Percentiles rank a stretch among this genome's conserved stretches.
phyloP scores from a whole-genome alignment of 1,284 basidiomycete species.

The Ceratobasidium theobromae region DNA sequence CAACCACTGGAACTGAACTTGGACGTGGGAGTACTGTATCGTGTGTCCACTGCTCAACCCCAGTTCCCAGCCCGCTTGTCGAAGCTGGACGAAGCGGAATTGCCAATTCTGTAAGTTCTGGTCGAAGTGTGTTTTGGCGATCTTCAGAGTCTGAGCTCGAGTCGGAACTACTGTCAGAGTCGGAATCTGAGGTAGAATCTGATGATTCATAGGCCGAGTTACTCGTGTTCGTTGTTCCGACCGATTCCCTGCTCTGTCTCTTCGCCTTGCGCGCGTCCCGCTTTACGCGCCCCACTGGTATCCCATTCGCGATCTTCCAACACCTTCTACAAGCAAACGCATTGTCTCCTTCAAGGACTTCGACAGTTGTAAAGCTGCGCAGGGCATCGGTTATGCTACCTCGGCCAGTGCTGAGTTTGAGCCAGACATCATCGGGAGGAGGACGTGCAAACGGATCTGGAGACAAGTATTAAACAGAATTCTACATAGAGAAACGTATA shows the following conservation, averaged over 20 bases:
- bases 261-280: too few species aligned
- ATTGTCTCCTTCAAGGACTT: conserved; percentile 90
- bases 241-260: conserved; percentile 32
- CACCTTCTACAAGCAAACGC: conserved; percentile 90
- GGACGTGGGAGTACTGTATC: conserved; percentile 22
- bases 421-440: conserved; percentile 30
- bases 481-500: background rate
- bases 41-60: conserved; percentile 10
- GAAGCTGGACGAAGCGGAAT: conserved; percentile 18
- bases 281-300: conserved; percentile 35
- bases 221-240: background rate
- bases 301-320: conserved; percentile 82
- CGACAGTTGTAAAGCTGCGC: conserved; percentile 84
- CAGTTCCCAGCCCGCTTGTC: conserved; percentile 11
- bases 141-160: conserved; percentile 41
- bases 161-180: conserved; percentile 6
- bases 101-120: background rate
- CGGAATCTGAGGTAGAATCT: conserved; percentile 4
- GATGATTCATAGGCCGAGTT: conserved; percentile 15
- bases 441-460: conserved; percentile 21
- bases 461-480: background rate
- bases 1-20: conserved; percentile 22
- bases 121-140: background rate
- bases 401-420: conserved; percentile 35
- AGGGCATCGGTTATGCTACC: conserved; percentile 59